Evolutionary conservation across 2,329 filamentous ascomycete genomes (phyloP), one percentile per base, ranked within the genome.

Genomic region (Monosporascus sp.): DNA sequence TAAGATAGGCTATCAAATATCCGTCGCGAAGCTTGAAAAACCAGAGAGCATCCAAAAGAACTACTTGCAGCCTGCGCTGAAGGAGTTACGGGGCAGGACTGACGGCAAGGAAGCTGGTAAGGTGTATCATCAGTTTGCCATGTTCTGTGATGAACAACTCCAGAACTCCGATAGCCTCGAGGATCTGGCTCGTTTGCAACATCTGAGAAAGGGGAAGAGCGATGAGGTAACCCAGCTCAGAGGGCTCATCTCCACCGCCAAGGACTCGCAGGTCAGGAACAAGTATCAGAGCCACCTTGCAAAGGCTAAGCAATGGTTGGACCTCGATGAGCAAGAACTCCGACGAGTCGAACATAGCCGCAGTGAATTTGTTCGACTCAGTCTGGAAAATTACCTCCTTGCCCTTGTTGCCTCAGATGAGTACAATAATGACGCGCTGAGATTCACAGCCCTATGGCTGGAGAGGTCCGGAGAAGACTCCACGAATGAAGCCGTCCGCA

Each of bases 361-460:
- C 35, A 85, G 88, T 62, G 85, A 90, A 47, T 94, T 97, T 67
- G 77, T 97, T n/a, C 83, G 87, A 36, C 83, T 94, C 61, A 94
- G 91, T 67, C 74, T 99, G 20, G 90, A 96, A 66, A 97, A 97
- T 65, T 99, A 99, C 63, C 79, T 99, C 2, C 81, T 93, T 3
- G 89, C 90, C 2, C 79, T 99, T 37, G 81, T 80, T 48, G 89
- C 92, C 15, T 96, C 89, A 22, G 92, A 99, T 62, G 85, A 89
- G 36, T 88, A 95, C 70, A 88, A 96, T 65, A 91, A 90, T 58
- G 91, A 96, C 65, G 88, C 90, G 3, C 79, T 99, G 50, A 88
- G 94, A 1, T 97, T 99, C 67, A 92, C 92, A 52, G 90, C 94
- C 0, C 74, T 99, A 18, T 99, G 94, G 94, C 81, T 99, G 9